Evolutionary conservation across 495 filamentous ascomycete species (phyloP), one percentile per base, ranked within the genome.

Genomic region (Daldinia grandis): DNA sequence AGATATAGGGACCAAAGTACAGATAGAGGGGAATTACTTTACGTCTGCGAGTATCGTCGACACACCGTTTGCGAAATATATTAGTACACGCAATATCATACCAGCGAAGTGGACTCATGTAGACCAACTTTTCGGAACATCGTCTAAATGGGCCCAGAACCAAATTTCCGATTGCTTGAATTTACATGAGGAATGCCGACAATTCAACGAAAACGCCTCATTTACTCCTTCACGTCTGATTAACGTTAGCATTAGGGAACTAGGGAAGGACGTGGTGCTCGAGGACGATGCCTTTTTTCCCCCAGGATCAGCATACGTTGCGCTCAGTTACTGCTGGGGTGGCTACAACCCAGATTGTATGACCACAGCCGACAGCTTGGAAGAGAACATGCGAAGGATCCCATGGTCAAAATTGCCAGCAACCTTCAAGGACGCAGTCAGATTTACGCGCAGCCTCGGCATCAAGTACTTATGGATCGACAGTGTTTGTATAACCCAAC

Each of bases 401-500:
- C 53, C 50, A 10, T 59, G 64, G 33, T 6, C 42, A 6, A 17
- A 19, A 14, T 42, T 73, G 5, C 75, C 70, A 0, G 28, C 30
- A 12, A 77, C 77, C 33, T 75, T 80, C 50, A 64, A 65, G 56
- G 76, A 82, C 37, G 79, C 80, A 5, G 64, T 82, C 10, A 61
- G 21, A 3, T 38, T 77, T 4, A 65, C 74, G 4, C 62, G 69
- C 6, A 50, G 49, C 4, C 55, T 80, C 19, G 65, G 56, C 10
- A 30, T 79, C 21, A 54, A 53, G 6, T 79, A 76, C 60, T 59
- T 81, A 17, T 80, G 79, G 78, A 79, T 81, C 40, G 79, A 80
- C 56, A 68, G 71, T 24, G 49, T 81, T 6, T 79, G 76, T 38
- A 75, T 78, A n/a, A 59, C 76, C 38, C 72, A 79, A 60, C 37